These are phyloP conservation scores for Elsinoe ampelina DNA, from an alignment of 2,329 filamentous ascomycete genomes.

Conservation along the genomic window DNA sequence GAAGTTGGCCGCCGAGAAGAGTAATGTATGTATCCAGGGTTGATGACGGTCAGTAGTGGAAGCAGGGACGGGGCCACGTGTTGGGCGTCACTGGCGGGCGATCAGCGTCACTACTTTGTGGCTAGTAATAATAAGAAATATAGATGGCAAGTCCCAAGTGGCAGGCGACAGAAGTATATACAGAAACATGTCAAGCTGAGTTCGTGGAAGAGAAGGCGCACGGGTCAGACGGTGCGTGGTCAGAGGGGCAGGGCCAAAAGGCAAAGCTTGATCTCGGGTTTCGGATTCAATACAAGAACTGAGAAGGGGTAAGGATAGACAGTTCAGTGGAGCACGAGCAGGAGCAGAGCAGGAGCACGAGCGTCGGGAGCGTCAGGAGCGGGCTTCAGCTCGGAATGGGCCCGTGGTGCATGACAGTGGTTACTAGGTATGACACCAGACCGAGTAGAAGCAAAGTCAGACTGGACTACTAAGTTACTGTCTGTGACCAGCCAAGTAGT, in stretches of 20 bases:
- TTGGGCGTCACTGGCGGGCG: conserved; percentile 3
- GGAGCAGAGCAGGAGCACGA: not conserved
- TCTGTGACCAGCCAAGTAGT: too few relatives aligned
- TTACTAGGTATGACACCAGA: not conserved
- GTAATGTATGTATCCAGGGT: conserved; percentile 12
- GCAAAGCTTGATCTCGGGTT: conserved; percentile 3
- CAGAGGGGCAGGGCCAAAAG: conserved; percentile 2
- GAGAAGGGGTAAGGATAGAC: not conserved
- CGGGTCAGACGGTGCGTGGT: not conserved
- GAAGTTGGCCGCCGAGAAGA: conserved; percentile 1
- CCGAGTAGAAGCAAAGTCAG: not conserved
- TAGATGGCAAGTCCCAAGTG: not conserved
- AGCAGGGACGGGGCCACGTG: not conserved
- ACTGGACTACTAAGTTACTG: not conserved
- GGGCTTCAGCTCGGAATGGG: not conserved
- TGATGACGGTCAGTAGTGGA: not conserved
- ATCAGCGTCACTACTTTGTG: not conserved
- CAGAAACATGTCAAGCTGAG: not conserved
- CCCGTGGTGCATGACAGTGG: not conserved
- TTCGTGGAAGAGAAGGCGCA: not conserved
- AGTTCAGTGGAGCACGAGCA: not conserved
- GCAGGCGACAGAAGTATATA: conserved; percentile 1
- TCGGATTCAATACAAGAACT: conserved; percentile 1
- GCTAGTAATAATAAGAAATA: not conserved
- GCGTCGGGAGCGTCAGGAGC: not conserved